Percentiles rank a stretch among this genome's conserved stretches.
Conservation (phyloP, 2,329 filamentous ascomycete species). For the Epichloe sp. region DNA sequence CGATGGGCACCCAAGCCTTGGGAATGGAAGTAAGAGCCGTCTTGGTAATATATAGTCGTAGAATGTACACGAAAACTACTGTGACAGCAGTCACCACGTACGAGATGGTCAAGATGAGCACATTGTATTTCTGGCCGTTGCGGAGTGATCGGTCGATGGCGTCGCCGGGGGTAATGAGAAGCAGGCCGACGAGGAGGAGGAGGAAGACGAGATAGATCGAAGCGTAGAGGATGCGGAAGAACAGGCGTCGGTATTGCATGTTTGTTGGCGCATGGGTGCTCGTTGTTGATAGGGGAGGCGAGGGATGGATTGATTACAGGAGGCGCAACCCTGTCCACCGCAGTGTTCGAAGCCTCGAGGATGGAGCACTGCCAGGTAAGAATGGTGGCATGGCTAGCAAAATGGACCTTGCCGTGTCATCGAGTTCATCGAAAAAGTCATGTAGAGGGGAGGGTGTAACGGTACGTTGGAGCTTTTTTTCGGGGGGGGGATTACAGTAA, state of each 20-base stretch:
- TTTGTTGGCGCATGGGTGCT: not conserved
- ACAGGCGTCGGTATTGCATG: constrained; percentile 25
- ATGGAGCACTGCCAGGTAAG: constrained; percentile 5
- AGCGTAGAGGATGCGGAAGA: constrained; percentile 73
- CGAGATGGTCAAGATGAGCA: constrained; percentile 65
- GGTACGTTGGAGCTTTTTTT: too few relatives aligned
- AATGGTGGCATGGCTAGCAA: constrained; percentile 16
- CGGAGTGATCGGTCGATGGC: constrained; percentile 63
- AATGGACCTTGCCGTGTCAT: constrained; percentile 1
- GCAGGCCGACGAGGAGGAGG: constrained; percentile 56
- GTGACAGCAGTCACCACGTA: constrained; percentile 62
- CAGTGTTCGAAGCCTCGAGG: constrained; percentile 1
- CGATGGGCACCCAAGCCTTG: constrained; percentile 73
- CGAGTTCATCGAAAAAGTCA: not conserved
- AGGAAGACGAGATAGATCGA: constrained; percentile 65
- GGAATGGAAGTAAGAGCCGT: constrained; percentile 71
- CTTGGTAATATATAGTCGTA: constrained; percentile 77
- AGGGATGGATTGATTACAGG: not conserved
- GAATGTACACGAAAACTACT: constrained; percentile 64
- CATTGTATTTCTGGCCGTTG: constrained; percentile 58
- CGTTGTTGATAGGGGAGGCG: not conserved
- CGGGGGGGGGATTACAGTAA: too few relatives aligned
- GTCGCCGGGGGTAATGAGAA: constrained; percentile 71
- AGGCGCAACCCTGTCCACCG: not conserved
- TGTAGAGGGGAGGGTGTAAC: too few relatives aligned